Evolutionary conservation across 2,329 filamentous ascomycete species (phyloP).

Genomic region (Penicillium psychrosexuale): DNA sequence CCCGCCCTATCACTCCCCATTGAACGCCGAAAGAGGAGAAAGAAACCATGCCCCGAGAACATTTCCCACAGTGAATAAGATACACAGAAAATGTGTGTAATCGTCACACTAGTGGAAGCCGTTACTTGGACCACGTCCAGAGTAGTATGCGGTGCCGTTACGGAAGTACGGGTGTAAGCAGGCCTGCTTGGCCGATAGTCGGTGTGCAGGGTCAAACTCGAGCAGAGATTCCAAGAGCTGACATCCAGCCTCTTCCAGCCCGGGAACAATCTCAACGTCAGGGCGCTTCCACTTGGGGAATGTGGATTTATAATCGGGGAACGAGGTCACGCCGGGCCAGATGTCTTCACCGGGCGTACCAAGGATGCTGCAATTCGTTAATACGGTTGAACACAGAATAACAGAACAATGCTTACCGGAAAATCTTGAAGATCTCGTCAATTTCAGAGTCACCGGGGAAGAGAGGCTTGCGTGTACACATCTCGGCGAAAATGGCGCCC

Average conservation of each 20-base stretch:
- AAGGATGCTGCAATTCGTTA: conserved; percentile 56
- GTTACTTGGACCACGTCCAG: conserved; percentile 41
- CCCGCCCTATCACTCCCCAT: conserved; percentile 28
- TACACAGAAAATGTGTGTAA: conserved; percentile 12
- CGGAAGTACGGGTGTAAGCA: conserved; percentile 81
- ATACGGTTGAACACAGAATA: neutral
- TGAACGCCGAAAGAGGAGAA: conserved; percentile 34
- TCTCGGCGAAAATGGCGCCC: conserved; percentile 92
- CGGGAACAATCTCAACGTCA: conserved; percentile 64
- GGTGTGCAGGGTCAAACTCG: conserved; percentile 80
- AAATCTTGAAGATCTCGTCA: conserved; percentile 92
- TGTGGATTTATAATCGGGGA: conserved; percentile 87
- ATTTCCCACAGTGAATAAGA: conserved; percentile 15
- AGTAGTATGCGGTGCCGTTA: conserved; percentile 49
- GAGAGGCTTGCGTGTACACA: conserved; percentile 89
- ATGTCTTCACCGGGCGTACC: conserved; percentile 77
- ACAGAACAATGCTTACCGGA: conserved; percentile 61
- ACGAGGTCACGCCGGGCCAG: conserved; percentile 91
- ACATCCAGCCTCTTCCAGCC: conserved; percentile 62
- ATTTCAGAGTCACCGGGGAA: conserved; percentile 93
- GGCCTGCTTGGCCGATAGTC: conserved; percentile 85
- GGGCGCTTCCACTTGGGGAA: conserved; percentile 89
- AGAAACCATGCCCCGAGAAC: conserved; percentile 11
- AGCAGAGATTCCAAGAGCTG: conserved; percentile 63
- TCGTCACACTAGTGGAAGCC: conserved; percentile 37